phyloP scores from a whole-genome alignment of 768 basidiomycete species.

The Collybiopsis luxurians region DNA sequence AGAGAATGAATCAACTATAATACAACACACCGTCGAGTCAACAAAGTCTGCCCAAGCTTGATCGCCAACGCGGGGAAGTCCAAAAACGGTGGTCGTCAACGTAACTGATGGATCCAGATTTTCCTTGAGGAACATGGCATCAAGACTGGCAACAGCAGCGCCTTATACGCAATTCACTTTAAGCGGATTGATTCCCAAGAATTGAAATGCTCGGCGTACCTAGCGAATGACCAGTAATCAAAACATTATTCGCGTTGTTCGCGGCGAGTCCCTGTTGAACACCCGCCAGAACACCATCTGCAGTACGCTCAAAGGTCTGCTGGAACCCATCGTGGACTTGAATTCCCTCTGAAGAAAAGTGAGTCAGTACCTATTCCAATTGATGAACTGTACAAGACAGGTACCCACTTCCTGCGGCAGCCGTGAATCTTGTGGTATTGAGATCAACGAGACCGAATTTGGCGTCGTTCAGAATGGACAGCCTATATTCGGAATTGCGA shows the following conservation, averaged over 20 bases:
- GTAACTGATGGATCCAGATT: conserved; percentile 30
- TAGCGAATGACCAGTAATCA: conserved; percentile 40
- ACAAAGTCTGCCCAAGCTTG: conserved; percentile 41
- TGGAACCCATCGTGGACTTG: conserved; percentile 40
- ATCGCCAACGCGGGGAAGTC: conserved; percentile 45
- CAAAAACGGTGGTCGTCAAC: conserved; percentile 35
- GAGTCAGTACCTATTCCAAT: neutral
- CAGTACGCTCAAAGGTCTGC: conserved; percentile 35
- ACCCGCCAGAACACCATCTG: conserved; percentile 28
- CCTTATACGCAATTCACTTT: conserved; percentile 19
- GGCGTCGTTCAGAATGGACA: conserved; percentile 34
- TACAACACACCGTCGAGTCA: conserved; percentile 26
- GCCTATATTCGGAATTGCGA: conserved; percentile 11
- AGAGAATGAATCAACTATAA: conserved; percentile 15
- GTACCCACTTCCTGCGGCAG: conserved; percentile 18
- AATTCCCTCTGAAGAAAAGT: conserved; percentile 21
- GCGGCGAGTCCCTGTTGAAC: conserved; percentile 27
- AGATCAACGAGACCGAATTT: conserved; percentile 26
- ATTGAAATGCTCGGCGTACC: conserved; percentile 22
- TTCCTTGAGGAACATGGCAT: conserved; percentile 37
- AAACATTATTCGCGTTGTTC: conserved; percentile 28
- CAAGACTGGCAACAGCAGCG: conserved; percentile 44
- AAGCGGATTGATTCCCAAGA: neutral
- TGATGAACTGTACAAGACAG: neutral
- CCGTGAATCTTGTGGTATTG: conserved; percentile 29